A percentile compares a stretch with the other conserved stretches of the same genome.
Conservation (phyloP, 164 flowering plant species). For the Vitis cinerea region DNA sequence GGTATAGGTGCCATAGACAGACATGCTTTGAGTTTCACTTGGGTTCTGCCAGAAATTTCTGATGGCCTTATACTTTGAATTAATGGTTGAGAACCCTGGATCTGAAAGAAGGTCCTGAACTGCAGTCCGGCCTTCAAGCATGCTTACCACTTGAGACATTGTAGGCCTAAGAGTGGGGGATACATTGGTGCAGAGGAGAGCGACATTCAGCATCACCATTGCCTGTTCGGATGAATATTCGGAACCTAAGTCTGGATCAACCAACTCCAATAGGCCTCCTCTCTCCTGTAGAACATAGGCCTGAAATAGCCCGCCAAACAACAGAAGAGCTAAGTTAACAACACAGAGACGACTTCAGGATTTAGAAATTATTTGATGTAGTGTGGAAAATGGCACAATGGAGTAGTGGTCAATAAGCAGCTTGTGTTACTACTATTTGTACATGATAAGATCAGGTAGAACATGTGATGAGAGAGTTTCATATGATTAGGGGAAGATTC, state of each 20-base stretch:
- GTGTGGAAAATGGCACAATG: too few relatives aligned
- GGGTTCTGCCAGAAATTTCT: conserved; percentile 45
- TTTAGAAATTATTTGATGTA: too few relatives aligned
- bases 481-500: background rate
- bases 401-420: too few relatives aligned
- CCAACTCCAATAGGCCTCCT: conserved; percentile 47
- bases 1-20: conserved; percentile 14
- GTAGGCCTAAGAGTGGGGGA: conserved; percentile 59
- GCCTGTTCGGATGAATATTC: conserved; percentile 52
- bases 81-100: conserved; percentile 27
- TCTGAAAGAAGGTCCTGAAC: conserved; percentile 42
- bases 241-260: conserved; percentile 52
- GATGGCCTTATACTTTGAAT: conserved; percentile 23
- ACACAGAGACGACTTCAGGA: background rate
- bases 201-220: conserved; percentile 51
- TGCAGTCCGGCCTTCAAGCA: conserved; percentile 51
- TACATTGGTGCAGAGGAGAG: conserved; percentile 58
- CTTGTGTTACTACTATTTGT: too few relatives aligned
- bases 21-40: conserved; percentile 26
- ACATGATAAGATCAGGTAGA: background rate
- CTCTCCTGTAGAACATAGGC: conserved; percentile 62
- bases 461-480: background rate
- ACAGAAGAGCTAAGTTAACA: background rate
- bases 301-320: conserved; percentile 22
- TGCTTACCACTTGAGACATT: conserved; percentile 57